Conservation (phyloP, 768 basidiomycete genomes). For the Daedaleopsis nitida region DNA sequence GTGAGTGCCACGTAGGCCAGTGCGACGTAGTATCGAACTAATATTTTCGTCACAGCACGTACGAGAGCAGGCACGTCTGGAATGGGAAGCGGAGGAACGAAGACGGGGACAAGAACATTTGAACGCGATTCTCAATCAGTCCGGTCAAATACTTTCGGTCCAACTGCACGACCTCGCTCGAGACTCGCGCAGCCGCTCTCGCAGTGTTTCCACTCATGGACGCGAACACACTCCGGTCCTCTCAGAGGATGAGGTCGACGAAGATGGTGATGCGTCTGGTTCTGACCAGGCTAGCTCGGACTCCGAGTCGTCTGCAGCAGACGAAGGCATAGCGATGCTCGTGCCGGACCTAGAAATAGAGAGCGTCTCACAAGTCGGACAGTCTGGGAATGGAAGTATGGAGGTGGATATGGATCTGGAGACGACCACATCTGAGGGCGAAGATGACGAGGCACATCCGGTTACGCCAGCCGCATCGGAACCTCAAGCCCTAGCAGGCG, state of each 20-base stretch:
- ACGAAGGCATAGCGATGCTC: constrained; percentile 16
- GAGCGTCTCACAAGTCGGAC: neutral
- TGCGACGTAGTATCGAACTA: neutral
- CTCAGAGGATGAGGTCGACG: constrained; percentile 32
- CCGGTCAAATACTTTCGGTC: constrained; percentile 81
- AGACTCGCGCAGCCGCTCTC: constrained; percentile 53
- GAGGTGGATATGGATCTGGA: neutral
- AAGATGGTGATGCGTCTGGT: constrained; percentile 32
- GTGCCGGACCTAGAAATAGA: neutral
- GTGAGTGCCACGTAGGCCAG: constrained; percentile 43
- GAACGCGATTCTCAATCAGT: constrained; percentile 88
- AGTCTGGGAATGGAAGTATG: neutral
- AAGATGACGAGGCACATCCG: neutral
- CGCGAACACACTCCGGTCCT: constrained; percentile 23
- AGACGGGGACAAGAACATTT: constrained; percentile 82
- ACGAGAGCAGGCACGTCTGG: constrained; percentile 65
- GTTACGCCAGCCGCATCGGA: neutral
- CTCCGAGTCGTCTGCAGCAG: neutral
- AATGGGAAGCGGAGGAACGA: constrained; percentile 74
- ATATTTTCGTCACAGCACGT: constrained; percentile 55
- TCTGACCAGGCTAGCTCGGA: constrained; percentile 38
- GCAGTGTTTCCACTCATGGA: constrained; percentile 34
- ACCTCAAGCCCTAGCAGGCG: neutral
- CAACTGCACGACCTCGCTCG: constrained; percentile 67
- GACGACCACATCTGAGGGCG: neutral